phyloP scores from a whole-genome alignment of 148 eudicot genomes.

The Amaranthus cruentus region DNA sequence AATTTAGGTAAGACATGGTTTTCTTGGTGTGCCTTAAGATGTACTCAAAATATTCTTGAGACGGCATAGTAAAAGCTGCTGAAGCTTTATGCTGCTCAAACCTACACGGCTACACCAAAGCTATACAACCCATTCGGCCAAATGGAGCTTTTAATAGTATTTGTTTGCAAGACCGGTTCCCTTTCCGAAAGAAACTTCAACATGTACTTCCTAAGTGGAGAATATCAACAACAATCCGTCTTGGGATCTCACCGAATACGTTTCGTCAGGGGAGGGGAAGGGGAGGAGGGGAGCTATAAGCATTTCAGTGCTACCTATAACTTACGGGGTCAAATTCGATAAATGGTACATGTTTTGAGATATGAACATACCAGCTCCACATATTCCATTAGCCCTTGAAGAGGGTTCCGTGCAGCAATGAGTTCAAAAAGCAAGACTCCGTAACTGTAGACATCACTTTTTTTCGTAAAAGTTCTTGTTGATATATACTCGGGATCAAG shows the following conservation, averaged over 20 bases:
- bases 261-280: background rate
- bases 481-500: constrained; percentile 97
- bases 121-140: no score
- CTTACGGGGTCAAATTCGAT: background rate
- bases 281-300: background rate
- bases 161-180: background rate
- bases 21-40: no score
- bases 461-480: constrained; percentile 77
- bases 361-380: constrained; percentile 67
- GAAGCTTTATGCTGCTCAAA: no score
- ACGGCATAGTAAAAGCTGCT: no score
- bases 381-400: constrained; percentile 86
- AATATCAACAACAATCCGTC: background rate
- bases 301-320: background rate
- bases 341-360: background rate
- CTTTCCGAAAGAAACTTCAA: background rate
- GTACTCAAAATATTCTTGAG: no score
- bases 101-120: no score
- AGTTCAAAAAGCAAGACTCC: constrained; percentile 95
- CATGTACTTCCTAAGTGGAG: background rate
- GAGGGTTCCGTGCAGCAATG: constrained; percentile 84
- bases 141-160: no score
- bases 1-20: no score
- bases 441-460: constrained; percentile 90
- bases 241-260: background rate